phyloP scores from a whole-genome alignment of 1,284 basidiomycete species.

The Crucibulum cyathiforme region DNA sequence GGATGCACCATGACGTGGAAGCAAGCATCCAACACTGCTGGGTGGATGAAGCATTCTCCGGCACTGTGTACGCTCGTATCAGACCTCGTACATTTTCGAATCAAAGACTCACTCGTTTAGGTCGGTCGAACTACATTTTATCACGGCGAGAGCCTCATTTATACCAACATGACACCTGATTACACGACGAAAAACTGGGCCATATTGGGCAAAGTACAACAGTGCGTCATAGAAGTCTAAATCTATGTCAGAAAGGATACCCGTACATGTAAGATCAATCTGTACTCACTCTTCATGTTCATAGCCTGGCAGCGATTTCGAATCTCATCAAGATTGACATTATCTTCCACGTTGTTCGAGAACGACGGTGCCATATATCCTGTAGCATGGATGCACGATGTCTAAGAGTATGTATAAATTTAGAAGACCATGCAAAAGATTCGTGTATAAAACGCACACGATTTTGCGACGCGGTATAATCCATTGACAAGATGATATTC shows the following conservation, averaged over 20 bases:
- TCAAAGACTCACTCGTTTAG: background rate
- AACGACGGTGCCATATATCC: slow-evolving; percentile 31
- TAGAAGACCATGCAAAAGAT: background rate
- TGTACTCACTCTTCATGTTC: background rate
- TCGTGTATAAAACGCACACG: slow-evolving; percentile 1
- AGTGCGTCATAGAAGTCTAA: no score
- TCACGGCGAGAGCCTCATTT: no score
- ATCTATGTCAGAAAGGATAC: no score
- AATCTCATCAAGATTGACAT: slow-evolving; percentile 11
- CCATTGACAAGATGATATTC: slow-evolving; percentile 24
- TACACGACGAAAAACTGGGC: no score
- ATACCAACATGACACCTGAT: no score
- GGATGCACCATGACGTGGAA: slow-evolving; percentile 19
- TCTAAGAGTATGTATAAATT: slow-evolving; percentile 1
- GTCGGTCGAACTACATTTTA: no score
- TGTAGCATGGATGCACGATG: slow-evolving; percentile 33
- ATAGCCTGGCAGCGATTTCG: slow-evolving; percentile 13
- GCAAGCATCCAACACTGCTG: slow-evolving; percentile 39
- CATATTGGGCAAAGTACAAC: no score
- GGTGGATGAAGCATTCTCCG: slow-evolving; percentile 41
- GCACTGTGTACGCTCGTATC: slow-evolving; percentile 11
- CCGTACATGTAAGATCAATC: no score
- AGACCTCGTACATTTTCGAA: slow-evolving; percentile 1
- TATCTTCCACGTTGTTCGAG: slow-evolving; percentile 12
- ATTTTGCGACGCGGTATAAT: background rate